Percentiles rank a stretch among this genome's conserved stretches.
phyloP scores from a whole-genome alignment of 1,284 basidiomycete species.

The Ustilago hordei region DNA sequence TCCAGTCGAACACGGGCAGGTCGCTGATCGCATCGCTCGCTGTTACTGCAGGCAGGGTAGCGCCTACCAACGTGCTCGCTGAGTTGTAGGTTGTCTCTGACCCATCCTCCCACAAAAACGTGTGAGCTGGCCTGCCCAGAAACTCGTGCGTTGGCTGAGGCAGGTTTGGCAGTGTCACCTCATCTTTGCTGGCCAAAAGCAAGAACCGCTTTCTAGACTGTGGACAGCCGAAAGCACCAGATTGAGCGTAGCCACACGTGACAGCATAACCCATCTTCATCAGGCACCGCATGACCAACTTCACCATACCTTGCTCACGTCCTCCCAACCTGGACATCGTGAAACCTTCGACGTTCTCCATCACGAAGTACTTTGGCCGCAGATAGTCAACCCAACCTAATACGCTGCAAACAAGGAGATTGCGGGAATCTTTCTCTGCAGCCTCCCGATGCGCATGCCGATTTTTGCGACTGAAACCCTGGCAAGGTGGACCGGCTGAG shows the following conservation, averaged over 20 bases:
- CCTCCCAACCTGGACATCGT: conserved; percentile 23
- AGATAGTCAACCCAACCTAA: conserved; percentile 43
- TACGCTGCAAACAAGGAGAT: conserved; percentile 32
- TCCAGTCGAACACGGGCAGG: conserved; percentile 40
- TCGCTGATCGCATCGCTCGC: conserved; percentile 30
- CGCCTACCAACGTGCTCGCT: not conserved
- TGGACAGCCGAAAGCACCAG: conserved; percentile 31
- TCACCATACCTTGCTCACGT: conserved; percentile 25
- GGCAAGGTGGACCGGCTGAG: conserved; percentile 39
- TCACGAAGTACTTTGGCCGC: conserved; percentile 23
- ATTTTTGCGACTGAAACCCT: conserved; percentile 39
- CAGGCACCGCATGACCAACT: conserved; percentile 21
- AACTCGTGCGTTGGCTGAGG: conserved; percentile 34
- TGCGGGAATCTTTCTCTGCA: conserved; percentile 28
- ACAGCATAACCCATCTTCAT: conserved; percentile 31
- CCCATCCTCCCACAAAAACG: conserved; percentile 26
- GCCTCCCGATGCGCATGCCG: conserved; percentile 11
- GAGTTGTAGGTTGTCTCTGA: not conserved
- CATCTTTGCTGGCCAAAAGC: conserved; percentile 20
- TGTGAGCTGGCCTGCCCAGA: conserved; percentile 1
- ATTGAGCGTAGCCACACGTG: conserved; percentile 28
- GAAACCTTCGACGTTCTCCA: conserved; percentile 47
- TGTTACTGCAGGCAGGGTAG: conserved; percentile 22
- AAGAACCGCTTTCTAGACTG: conserved; percentile 34
- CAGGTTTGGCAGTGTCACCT: conserved; percentile 18